These are phyloP conservation scores for Panaeolus papilionaceus DNA, from an alignment of 768 basidiomycete genomes.

Conservation along the genomic window DNA sequence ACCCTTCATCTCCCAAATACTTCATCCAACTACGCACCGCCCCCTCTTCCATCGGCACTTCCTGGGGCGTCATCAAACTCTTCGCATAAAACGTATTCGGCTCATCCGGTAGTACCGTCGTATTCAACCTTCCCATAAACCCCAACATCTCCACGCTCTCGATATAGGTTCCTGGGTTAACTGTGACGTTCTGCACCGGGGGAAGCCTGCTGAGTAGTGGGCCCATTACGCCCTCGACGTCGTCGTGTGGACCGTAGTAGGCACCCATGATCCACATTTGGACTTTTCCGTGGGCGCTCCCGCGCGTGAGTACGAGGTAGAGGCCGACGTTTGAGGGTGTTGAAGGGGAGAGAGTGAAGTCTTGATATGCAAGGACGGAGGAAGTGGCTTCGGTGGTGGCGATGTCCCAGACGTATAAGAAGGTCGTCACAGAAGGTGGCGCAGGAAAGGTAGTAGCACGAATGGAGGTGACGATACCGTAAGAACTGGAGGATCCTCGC, in stretches of 20 bases:
- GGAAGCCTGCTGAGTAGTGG: neutral
- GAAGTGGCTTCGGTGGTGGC: neutral
- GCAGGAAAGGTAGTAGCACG: neutral
- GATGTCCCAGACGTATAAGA: neutral
- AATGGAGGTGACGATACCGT: conserved; percentile 7
- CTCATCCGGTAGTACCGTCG: conserved; percentile 28
- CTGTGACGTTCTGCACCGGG: neutral
- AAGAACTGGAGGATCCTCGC: conserved; percentile 4
- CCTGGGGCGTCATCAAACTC: conserved; percentile 46
- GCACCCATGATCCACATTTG: conserved; percentile 1
- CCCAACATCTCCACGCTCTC: neutral
- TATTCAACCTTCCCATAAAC: conserved; percentile 19
- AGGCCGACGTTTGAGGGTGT: neutral
- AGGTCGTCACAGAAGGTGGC: neutral
- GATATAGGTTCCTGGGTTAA: neutral
- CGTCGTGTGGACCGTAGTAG: neutral
- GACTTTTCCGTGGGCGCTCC: neutral
- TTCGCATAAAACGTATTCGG: conserved; percentile 53
- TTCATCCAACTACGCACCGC: conserved; percentile 43
- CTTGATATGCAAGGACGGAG: neutral
- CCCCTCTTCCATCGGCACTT: conserved; percentile 36
- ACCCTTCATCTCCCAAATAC: conserved; percentile 43
- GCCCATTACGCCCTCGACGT: neutral
- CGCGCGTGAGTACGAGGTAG: conserved; percentile 1
- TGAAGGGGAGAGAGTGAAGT: neutral